A percentile compares a stretch with the other conserved stretches of the same genome.
These are phyloP conservation scores for Wallacemonas sp. DNA, from an alignment of 208 protist genomes.

Conservation along the genomic window DNA sequence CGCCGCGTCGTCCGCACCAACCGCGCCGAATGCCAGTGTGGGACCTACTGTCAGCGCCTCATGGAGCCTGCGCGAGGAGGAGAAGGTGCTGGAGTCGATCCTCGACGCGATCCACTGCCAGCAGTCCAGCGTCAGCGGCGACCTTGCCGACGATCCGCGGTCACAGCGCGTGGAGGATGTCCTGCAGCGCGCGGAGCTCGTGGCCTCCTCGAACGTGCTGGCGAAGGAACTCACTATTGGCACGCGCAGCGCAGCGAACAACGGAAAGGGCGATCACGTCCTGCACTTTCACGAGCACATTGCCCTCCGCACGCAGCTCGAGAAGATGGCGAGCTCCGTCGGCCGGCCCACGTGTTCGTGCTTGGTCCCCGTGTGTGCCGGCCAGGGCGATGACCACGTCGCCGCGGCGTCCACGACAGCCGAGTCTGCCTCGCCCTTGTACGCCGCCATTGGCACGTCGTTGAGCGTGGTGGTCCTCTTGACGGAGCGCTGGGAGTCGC, in stretches of 20 bases:
- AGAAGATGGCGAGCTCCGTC: conserved; percentile 25
- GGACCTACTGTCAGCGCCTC: background rate
- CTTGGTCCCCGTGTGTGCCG: conserved; percentile 3
- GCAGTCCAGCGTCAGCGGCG: conserved; percentile 73
- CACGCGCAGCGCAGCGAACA: background rate
- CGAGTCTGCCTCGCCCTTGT: conserved; percentile 7
- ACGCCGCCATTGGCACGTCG: conserved; percentile 61
- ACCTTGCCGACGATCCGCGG: conserved; percentile 27
- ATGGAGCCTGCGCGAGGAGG: conserved; percentile 31
- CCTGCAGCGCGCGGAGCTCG: conserved; percentile 45
- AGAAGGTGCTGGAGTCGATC: conserved; percentile 63
- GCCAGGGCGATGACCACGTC: background rate
- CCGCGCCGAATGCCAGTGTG: no score
- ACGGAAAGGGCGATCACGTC: conserved; percentile 27
- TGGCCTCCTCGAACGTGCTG: conserved; percentile 40
- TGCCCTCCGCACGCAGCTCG: conserved; percentile 40
- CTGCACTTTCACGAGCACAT: conserved; percentile 71
- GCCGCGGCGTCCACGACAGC: conserved; percentile 7
- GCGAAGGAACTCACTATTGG: conserved; percentile 1
- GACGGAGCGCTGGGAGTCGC: conserved; percentile 30
- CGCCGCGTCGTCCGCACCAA: no score
- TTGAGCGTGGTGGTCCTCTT: conserved; percentile 64
- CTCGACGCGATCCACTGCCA: conserved; percentile 52
- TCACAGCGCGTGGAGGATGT: conserved; percentile 39
- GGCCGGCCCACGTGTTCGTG: conserved; percentile 59